Conservation (phyloP, 164 flowering plant genomes). For the Kingdonia uniflora region DNA sequence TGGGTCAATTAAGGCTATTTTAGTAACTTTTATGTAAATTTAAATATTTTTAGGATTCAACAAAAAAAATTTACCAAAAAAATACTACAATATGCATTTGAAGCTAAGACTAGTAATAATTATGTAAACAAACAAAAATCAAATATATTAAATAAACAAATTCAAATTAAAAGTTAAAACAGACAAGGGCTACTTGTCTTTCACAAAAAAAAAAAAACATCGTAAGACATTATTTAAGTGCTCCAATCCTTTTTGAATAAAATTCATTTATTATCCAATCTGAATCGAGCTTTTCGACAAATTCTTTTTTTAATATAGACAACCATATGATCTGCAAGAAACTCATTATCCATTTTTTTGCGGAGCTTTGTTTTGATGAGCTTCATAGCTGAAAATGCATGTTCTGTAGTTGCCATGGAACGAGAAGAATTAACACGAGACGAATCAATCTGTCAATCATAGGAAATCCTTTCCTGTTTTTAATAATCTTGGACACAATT, state of each 20-base stretch:
- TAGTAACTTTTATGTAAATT: too few relatives aligned
- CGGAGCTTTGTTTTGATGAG: neutral
- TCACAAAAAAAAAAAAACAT: too few relatives aligned
- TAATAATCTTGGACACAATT: neutral
- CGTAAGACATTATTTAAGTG: too few relatives aligned
- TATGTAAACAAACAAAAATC: too few relatives aligned
- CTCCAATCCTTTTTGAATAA: neutral
- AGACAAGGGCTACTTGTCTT: too few relatives aligned
- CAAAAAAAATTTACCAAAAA: too few relatives aligned
- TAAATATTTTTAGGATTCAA: too few relatives aligned
- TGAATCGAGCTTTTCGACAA: neutral
- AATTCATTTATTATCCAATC: neutral
- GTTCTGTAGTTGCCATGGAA: neutral
- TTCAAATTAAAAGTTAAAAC: too few relatives aligned
- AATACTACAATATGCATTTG: too few relatives aligned
- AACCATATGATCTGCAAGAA: neutral
- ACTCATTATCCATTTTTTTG: neutral
- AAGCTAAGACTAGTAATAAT: too few relatives aligned
- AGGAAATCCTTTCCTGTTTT: neutral
- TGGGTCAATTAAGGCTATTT: too few relatives aligned
- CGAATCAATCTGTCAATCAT: slow-evolving; percentile 1
- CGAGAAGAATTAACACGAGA: neutral
- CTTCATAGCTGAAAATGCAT: neutral
- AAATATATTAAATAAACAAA: too few relatives aligned
- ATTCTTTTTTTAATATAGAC: neutral